phyloP scores from a whole-genome alignment of 2,329 filamentous ascomycete genomes.

The Colletotrichum orchidophilum region DNA sequence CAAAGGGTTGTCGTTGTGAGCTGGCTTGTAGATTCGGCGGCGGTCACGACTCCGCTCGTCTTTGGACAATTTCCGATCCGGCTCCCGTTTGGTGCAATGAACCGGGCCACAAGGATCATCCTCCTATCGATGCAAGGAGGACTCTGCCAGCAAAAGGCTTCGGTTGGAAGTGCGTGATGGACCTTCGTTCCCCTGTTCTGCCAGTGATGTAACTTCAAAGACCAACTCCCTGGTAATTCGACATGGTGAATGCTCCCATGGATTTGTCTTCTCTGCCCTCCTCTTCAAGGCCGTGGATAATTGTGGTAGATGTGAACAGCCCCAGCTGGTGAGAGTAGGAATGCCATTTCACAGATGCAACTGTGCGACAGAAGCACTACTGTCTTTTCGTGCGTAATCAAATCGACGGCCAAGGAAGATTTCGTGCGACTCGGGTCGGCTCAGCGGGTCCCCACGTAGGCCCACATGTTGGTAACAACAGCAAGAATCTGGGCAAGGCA shows the following conservation, averaged over 20 bases:
- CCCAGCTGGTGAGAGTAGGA: background rate
- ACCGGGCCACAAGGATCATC: slow-evolving; percentile 11
- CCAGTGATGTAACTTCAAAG: slow-evolving; percentile 10
- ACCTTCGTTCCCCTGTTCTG: slow-evolving; percentile 1
- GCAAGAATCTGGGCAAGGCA: slow-evolving; percentile 16
- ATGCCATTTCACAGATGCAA: background rate
- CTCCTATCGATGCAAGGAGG: background rate
- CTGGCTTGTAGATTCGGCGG: slow-evolving; percentile 8
- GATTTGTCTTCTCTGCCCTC: slow-evolving; percentile 1
- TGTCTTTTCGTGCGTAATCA: background rate
- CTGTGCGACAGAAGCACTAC: background rate
- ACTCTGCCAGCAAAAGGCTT: background rate
- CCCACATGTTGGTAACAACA: slow-evolving; percentile 10
- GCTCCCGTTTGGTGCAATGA: slow-evolving; percentile 13
- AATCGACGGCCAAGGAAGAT: background rate
- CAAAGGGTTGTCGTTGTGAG: background rate
- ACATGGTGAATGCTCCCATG: background rate
- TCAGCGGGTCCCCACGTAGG: background rate
- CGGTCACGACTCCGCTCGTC: slow-evolving; percentile 1
- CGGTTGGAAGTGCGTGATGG: slow-evolving; percentile 4
- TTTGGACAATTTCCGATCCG: slow-evolving; percentile 23
- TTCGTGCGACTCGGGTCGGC: slow-evolving; percentile 11
- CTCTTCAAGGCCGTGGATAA: background rate
- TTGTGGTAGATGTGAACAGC: background rate
- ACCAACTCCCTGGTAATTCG: slow-evolving; percentile 6